Evolutionary conservation across 371 early-diverging fungal species (phyloP).

Genomic region (Choanephora cucurbitarum): DNA sequence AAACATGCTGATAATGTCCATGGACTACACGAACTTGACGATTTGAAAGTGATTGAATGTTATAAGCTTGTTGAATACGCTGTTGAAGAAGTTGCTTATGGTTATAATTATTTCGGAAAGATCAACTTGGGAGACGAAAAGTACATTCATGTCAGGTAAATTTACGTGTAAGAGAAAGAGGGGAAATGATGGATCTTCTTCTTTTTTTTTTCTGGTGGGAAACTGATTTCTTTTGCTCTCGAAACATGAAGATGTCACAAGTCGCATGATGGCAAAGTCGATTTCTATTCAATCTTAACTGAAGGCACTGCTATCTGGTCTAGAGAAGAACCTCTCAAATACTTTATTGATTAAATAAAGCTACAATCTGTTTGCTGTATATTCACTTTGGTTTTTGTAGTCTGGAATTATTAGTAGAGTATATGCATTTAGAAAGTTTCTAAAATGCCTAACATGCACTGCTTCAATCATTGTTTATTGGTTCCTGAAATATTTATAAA

Average conservation of each 20-base stretch:
- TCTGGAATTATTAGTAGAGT: no score
- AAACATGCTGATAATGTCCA: conserved; percentile 50
- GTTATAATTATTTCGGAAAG: conserved; percentile 58
- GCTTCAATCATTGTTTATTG: no score
- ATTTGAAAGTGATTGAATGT: conserved; percentile 45
- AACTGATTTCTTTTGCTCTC: no score
- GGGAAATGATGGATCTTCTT: no score
- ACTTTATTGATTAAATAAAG: conserved; percentile 60
- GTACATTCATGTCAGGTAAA: conserved; percentile 54
- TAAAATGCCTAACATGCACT: no score
- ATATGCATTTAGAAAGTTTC: no score
- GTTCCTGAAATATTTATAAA: no score
- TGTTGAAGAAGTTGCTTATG: conserved; percentile 53
- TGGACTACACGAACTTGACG: conserved; percentile 50
- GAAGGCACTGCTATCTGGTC: conserved; percentile 58
- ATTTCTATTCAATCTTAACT: conserved; percentile 50
- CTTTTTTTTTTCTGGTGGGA: not conserved
- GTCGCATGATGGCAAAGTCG: conserved; percentile 31
- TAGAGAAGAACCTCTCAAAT: conserved; percentile 50
- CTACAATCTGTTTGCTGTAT: no score
- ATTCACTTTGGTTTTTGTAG: no score
- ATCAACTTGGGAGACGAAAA: conserved; percentile 52
- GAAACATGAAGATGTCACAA: conserved; percentile 41
- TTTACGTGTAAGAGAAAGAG: no score
- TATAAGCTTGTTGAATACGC: conserved; percentile 53